Evolutionary conservation across 2,329 filamentous ascomycete species (phyloP), one percentile per base, ranked within the genome.

Genomic region (Hortaea sp.): DNA sequence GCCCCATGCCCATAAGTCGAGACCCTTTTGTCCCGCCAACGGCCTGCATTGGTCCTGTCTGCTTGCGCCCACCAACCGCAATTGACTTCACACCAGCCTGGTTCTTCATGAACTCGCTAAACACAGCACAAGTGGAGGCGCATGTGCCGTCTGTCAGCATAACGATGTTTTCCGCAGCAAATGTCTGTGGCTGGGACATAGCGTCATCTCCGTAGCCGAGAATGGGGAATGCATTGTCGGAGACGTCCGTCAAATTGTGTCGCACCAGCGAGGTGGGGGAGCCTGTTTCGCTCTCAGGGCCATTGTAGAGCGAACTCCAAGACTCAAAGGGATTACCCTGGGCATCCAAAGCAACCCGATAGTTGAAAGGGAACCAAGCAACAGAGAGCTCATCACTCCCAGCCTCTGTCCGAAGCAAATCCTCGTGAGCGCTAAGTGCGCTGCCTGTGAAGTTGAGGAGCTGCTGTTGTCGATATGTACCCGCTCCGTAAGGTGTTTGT

Each of bases 141-240:
- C 68, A 70, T 55, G 59, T 57, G 43, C 68, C 68, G 49, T 71
- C 68, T 51, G 64, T 60, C 3, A 70, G 52, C 29, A 70, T 62
- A 30, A 69, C 58, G 45, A 70, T 67, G 50, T 70, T 60, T 30
- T 65, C 53, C 1, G 64, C 54, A 29, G 57, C 45, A 50, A 69
- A 71, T 1, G 63, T 62, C 47, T 64, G 62, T 2, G 63, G 57
- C 10, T 41, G 39, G 2, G 39, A 4, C 7, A 13, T 7, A 29
- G 31, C 29, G 11, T 13, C 28, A 29, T 32, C 20, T 5, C 61
- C 41, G 29, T 46, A 27, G 39, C 44, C 44, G 27, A 43, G 45
- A 12, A 45, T 42, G 27, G 41, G 34, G 37, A 40, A 34, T 4
- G 35, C n/a, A 20, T 44, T 42, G 31, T 39, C 31, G 13, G 12